Base-by-base conservation (phyloP, 768 basidiomycete species). In the Leccinum disarticulatum region DNA sequence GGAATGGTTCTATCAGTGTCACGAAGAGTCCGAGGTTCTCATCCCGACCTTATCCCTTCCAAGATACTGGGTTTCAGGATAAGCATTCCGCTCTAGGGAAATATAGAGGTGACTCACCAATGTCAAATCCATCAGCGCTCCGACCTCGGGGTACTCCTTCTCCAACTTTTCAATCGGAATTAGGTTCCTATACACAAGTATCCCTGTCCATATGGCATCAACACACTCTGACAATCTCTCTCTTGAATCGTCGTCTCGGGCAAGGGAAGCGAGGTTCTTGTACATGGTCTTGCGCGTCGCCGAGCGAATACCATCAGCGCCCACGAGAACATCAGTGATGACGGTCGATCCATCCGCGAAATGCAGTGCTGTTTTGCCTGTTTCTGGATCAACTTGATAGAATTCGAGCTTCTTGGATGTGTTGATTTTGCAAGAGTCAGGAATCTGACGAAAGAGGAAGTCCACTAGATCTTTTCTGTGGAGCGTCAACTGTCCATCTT, bases 261-360 rank as follows among this genome's bases (percentile, higher is more conserved):
- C 11, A 11, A 38, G 52, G 8, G 62, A 61, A 22, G 63, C 68
- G 3, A 68, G 53, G 2, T 56, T 52, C 48, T 57, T 31, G 27
- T 72, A 68, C 64, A 77, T 68, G 9, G 61, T 62, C 19, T 52
- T 63, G 38, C 77, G 70, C 4, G 70, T 66, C 27, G 64, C 68
- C 0, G 80, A 81, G 27, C 68, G 76, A 57, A 81, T 68, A 2
- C 80, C 80, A 56, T 81, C 81, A 8, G 76, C 71, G 1, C 77
- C 80, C 8, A 81, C 61, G 35, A 82, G 67, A 7, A 81, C 57
- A 55, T 82, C 79, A 33, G 77, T 77, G 0, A 61, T 62, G 4
- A 73, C 70, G 1, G 61, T 66, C 13, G 70, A 69, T 3, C 74
- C 77, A 22, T 81, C 76, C 0, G 67, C 55, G 53, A 81, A 82